These are phyloP conservation scores for Colletotrichum lupini DNA, from an alignment of 2,329 filamentous ascomycete species.

Conservation along the genomic window DNA sequence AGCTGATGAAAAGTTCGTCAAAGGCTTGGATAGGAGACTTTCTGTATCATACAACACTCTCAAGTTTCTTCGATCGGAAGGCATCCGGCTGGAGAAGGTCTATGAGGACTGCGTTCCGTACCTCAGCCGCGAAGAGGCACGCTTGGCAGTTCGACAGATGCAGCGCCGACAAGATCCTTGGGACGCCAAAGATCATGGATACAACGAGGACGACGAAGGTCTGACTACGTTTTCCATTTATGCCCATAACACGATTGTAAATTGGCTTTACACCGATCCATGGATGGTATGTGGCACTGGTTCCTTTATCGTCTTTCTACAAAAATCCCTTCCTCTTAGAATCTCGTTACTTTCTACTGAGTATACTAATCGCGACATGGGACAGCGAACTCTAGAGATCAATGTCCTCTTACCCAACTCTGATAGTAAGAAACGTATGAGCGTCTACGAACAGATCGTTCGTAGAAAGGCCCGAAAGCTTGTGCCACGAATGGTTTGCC, in stretches of 20 bases:
- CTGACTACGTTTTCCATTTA: not conserved
- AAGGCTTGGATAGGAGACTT: slow-evolving; percentile 42
- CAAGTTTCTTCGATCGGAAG: slow-evolving; percentile 42
- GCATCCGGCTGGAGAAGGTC: slow-evolving; percentile 41
- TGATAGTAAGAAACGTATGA: slow-evolving; percentile 4
- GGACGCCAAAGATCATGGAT: not conserved
- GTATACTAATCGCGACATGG: not conserved
- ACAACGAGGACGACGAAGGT: slow-evolving; percentile 4
- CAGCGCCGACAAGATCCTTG: not conserved
- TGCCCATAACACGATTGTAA: not conserved
- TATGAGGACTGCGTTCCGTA: slow-evolving; percentile 45
- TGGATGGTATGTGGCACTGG: not conserved
- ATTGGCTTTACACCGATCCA: not conserved
- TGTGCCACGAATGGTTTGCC: slow-evolving; percentile 13
- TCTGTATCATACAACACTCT: slow-evolving; percentile 43
- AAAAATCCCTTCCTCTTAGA: not conserved
- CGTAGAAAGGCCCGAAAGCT: not conserved
- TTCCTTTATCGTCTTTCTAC: accelerated
- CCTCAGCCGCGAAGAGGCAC: slow-evolving; percentile 39
- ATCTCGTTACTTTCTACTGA: not conserved
- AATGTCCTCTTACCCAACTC: not conserved
- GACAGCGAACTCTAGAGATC: not conserved
- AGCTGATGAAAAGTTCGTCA: slow-evolving; percentile 35
- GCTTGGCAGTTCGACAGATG: not conserved
- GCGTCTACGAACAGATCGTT: slow-evolving; percentile 12